phyloP scores from a whole-genome alignment of 1,139 yeast genomes.

The Hyphopichia fennica region DNA sequence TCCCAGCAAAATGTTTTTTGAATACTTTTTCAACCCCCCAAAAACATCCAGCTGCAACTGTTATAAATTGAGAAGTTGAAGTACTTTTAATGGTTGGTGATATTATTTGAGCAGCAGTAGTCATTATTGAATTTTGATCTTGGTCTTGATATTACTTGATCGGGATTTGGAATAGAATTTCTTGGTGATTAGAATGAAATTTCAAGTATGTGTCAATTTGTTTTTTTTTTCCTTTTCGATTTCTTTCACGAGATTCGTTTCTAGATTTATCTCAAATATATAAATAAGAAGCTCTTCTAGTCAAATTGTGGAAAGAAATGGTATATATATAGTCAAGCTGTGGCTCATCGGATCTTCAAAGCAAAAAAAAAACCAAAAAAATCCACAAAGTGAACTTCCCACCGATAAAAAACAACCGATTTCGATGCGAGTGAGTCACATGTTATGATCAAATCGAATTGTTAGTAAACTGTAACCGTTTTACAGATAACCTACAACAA shows the following conservation, averaged over 20 bases:
- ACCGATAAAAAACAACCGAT: not conserved
- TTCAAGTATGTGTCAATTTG: too few species aligned
- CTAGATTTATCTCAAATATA: too few species aligned
- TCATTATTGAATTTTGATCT: too few species aligned
- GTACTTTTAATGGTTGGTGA: slow-evolving; percentile 41
- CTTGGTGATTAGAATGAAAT: too few species aligned
- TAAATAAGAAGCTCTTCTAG: too few species aligned
- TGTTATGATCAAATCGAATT: not conserved
- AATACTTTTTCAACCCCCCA: slow-evolving; percentile 94
- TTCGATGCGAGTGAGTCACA: not conserved
- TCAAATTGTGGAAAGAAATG: too few species aligned
- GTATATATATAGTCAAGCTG: not conserved
- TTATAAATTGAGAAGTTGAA: slow-evolving; percentile 48
- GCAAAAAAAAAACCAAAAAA: not conserved
- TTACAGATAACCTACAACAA: too few species aligned
- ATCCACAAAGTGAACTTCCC: not conserved
- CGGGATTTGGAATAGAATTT: too few species aligned
- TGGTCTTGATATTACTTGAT: too few species aligned
- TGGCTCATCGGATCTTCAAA: slow-evolving; percentile 1
- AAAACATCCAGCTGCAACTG: slow-evolving; percentile 85
- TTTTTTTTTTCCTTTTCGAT: too few species aligned
- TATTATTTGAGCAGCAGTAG: slow-evolving; percentile 14
- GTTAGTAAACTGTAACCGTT: too few species aligned
- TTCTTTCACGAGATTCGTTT: too few species aligned
- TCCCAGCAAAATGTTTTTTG: slow-evolving; percentile 59